Base-by-base conservation (phyloP, 805 yeast species). In the Wickerhamomyces rabaulensis region DNA sequence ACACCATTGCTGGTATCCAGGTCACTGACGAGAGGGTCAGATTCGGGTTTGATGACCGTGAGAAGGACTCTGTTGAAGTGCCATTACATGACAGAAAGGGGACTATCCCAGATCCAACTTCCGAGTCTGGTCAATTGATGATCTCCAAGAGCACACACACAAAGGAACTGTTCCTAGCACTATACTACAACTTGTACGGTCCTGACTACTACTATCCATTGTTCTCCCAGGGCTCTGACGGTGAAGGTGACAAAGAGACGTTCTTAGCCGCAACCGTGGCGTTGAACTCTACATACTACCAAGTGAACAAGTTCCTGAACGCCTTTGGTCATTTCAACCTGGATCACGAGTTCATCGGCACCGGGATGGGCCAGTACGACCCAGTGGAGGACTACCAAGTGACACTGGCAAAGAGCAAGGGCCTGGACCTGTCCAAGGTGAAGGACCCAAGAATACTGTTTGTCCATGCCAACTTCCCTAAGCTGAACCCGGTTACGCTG, bases 401-500 rank as follows among this genome's bases (percentile, higher is more conserved):
- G 15, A 58, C 57, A 48, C 41, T 51, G 27, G 57, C 55, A 22
- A 68, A 66, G 41, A 53, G 52, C 20, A 43, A 40, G 22, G 40
- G 53, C n/a, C 40, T 45, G 10, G 39, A 49, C 3, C 20, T 33
- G 3, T 33, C 36, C 5, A 47, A 53, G 27, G 53, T 44, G 8
- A 54, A 52, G 41, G 55, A 47, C n/a, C 70, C 73, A 40, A 56
- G 57, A 35, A 58, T 67, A 16, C 54, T 80, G 48, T 82, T 83
- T 54, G 74, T 82, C 43, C 89, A 83, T 58, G 79, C 86, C 31
- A 82, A 83, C 58, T 76, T 72, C 65, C 87, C 87, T 8, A 83
- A 83, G 59, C 63, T 82, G 48, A 79, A 83, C 56, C 87, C 88
- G 2, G 75, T 82, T 70, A 64, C 65, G 15, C 67, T 82, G 49